Base-by-base conservation (phyloP, 352 stramenopile species). In the Elongisporangium undulatum region DNA sequence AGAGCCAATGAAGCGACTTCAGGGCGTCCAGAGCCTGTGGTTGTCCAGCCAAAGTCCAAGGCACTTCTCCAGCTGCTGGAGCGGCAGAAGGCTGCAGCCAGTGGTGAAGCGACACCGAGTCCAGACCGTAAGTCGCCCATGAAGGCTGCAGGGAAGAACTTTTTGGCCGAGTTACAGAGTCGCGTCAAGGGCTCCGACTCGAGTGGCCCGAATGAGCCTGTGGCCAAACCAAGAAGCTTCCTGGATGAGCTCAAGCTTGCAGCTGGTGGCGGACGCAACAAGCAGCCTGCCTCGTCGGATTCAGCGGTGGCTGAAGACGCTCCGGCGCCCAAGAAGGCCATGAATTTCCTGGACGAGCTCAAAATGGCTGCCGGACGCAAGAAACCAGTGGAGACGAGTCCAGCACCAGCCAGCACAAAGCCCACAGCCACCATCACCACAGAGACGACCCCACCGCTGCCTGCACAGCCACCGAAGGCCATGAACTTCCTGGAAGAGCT, bases 341-440 rank as follows among this genome's bases (percentile, higher is more conserved):
- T 62, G n/a, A 82, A 57, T 49, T 85, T 85, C 55, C 52, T 87
- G 55, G 77, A 83, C 6, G 77, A 87, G 34, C 68, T 85, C 45
- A 87, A 83, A 60, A 62, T 19, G 17, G 63, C 63, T 7, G 61
- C 66, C 0, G n/a, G 52, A 62, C 38, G 5, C 9, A 64, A 53
- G 15, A 61, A 58, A 23, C 26, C 45, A 52, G 54, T 21, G 22
- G 49, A 19, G 19, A 39, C 49, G 24, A 4, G 4, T 29, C 67
- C 52, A 1, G 4, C 26, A 12, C 29, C 39, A 17, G 23, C 56
- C 49, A 20, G 39, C 5, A 38, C 55, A 26, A 41, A 49, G 4
- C 50, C 34, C 20, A 20, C 38, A 59, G 19, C 2, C 12, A 8
- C 38, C 10, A 8, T 19, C 29, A 9, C n/a, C n/a, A n/a, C n/a